Conservation (phyloP, 2,329 filamentous ascomycete species). For the Botrytis porri region DNA sequence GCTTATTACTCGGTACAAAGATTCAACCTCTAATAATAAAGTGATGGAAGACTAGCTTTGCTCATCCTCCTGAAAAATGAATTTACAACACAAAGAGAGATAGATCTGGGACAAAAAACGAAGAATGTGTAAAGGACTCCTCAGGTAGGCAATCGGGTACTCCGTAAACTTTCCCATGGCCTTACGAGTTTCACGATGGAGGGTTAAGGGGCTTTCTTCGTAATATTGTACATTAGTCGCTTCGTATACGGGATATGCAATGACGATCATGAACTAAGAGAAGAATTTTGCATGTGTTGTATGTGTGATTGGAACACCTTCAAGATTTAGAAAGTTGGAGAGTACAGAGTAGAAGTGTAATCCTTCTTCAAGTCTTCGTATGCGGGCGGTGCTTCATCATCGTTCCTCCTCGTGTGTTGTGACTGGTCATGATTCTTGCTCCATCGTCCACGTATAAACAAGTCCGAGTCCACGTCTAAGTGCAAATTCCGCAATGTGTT, state of each 20-base stretch:
- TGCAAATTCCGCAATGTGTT: not conserved
- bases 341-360: not conserved
- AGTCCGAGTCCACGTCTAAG: not conserved
- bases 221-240: not conserved
- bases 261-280: not conserved
- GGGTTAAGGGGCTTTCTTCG: not conserved
- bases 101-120: not conserved
- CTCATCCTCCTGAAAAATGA: not conserved
- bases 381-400: not conserved
- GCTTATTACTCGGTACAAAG: not conserved
- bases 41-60: not conserved
- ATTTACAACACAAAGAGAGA: not conserved
- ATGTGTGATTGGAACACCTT: not conserved
- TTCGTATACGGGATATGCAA: not conserved
- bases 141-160: not conserved
- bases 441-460: not conserved
- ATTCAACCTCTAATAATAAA: not conserved
- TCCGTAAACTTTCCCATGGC: not conserved
- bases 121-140: not conserved
- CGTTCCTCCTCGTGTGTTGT: not conserved
- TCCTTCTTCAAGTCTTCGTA: not conserved
- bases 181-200: not conserved
- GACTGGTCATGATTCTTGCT: not conserved
- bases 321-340: not conserved
- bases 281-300: not conserved